phyloP scores from a whole-genome alignment of 2,329 filamentous ascomycete genomes.

The Phaeophleospora eucalypticola region DNA sequence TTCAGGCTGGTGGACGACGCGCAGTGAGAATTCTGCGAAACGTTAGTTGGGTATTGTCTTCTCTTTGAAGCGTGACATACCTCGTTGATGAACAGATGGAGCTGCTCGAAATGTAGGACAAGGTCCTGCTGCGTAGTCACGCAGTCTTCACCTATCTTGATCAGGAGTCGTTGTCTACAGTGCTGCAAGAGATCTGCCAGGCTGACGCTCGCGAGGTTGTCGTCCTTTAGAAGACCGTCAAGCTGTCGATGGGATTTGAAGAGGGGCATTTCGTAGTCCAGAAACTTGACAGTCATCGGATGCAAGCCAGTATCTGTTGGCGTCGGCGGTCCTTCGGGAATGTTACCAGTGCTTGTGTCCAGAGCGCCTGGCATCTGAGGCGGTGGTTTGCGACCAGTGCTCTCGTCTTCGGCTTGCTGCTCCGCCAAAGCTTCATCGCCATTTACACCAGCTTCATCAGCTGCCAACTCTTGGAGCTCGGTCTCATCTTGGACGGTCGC shows the following conservation, averaged over 20 bases:
- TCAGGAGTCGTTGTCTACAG: conserved; percentile 45
- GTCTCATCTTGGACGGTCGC: conserved; percentile 1
- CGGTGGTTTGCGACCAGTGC: conserved; percentile 1
- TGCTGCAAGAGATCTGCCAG: conserved; percentile 52
- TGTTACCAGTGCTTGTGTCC: conserved; percentile 8
- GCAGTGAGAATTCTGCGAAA: conserved; percentile 46
- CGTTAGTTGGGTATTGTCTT: conserved; percentile 8
- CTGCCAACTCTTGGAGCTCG: background rate
- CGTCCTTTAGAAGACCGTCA: conserved; percentile 54
- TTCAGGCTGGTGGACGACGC: conserved; percentile 49
- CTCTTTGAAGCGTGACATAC: conserved; percentile 38
- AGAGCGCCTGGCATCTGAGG: conserved; percentile 14
- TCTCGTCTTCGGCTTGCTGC: conserved; percentile 4
- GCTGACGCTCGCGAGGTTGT: conserved; percentile 49
- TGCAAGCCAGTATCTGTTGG: conserved; percentile 38
- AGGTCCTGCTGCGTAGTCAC: conserved; percentile 56
- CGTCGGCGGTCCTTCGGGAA: conserved; percentile 27
- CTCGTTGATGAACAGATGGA: conserved; percentile 56
- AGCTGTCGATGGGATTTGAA: conserved; percentile 55
- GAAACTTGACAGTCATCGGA: conserved; percentile 54
- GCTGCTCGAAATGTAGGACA: conserved; percentile 51
- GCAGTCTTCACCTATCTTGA: conserved; percentile 51
- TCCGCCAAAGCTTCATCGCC: conserved; percentile 2
- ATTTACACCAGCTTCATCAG: background rate
- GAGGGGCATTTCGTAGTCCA: conserved; percentile 53